Conservation (phyloP, 331 rosid species). For the Malus hybrid region DNA sequence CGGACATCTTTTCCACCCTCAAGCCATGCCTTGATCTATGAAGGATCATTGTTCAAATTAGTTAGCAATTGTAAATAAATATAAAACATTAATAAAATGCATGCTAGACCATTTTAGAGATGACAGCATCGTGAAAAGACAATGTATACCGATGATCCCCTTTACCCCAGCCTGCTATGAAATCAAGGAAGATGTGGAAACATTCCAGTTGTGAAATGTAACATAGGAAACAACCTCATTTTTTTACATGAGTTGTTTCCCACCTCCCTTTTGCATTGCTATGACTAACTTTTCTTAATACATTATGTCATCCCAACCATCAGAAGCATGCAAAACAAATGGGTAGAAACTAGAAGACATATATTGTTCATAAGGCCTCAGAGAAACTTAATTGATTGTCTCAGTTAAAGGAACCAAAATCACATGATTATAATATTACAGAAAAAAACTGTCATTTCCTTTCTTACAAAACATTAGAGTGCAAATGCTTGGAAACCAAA, state of each 20-base stretch:
- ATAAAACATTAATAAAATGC: background rate
- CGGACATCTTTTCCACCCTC: slow-evolving; percentile 90
- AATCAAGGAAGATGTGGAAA: background rate
- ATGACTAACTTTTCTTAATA: background rate
- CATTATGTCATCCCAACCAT: background rate
- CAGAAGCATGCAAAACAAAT: background rate
- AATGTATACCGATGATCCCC: background rate
- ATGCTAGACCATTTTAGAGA: background rate
- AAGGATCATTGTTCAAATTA: slow-evolving; percentile 3
- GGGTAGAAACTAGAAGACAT: background rate
- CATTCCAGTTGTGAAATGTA: background rate
- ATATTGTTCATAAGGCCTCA: background rate
- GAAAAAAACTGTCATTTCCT: background rate
- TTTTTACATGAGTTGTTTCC: background rate
- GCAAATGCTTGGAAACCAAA: background rate
- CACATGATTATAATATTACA: background rate
- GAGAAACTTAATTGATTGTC: background rate
- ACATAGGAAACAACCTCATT: background rate
- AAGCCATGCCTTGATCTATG: slow-evolving; percentile 63
- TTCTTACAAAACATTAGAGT: background rate
- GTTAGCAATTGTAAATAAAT: background rate
- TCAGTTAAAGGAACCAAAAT: background rate
- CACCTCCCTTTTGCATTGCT: background rate
- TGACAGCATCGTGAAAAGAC: background rate
- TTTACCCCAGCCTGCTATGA: background rate